Base-by-base conservation (phyloP, 495 filamentous ascomycete species). In the Aspergillus taichungensis region DNA sequence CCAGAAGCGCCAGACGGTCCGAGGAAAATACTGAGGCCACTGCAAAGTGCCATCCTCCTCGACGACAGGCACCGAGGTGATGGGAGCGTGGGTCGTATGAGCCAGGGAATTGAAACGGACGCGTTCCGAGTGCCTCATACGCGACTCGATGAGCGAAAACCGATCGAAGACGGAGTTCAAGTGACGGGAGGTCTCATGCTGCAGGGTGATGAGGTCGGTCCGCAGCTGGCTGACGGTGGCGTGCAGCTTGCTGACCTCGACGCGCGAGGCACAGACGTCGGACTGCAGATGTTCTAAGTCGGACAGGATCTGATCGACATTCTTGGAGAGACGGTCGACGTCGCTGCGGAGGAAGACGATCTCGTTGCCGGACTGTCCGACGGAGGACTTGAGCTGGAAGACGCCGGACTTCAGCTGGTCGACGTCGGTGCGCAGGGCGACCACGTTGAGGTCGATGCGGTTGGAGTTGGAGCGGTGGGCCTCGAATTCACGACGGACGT, bases 1-100 rank as follows among this genome's bases (percentile, higher is more conserved):
- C 67, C 67, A 70, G 41, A 70, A 70, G 34, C 63, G 57, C 64
- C 64, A 70, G 13, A 70, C 63, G 0, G 67, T 67, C 13, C 58
- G 51, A 8, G 67, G 67, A 40, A 70, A 70, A 40, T 64, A 67
- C 30, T 61, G 42, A 8, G 67, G 67, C 55, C 60, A 68, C 37
- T 59, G 51, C 29, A 70, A 43, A 6, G 59, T 44, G 11, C 67
- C 67, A 44, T 68, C 60, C 6, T 59, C 60, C 34, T 57, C 47
- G 30, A 67, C 54, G 30, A 63, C 44, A 0, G 67, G 67, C 3
- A 70, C 63, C n/a, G 63, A 53, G 6, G 53, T 67, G 38, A 70
- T 64, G 10, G 61, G 61, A 11, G 67, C 67, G 34, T 65, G 58
- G 2, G 58, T 51, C 7, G 64, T 68, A 29, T 64, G 60, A 13